Percentiles rank a stretch among this genome's conserved stretches.
phyloP scores from a whole-genome alignment of 495 filamentous ascomycete species.

The Chlorociboria aeruginascens region DNA sequence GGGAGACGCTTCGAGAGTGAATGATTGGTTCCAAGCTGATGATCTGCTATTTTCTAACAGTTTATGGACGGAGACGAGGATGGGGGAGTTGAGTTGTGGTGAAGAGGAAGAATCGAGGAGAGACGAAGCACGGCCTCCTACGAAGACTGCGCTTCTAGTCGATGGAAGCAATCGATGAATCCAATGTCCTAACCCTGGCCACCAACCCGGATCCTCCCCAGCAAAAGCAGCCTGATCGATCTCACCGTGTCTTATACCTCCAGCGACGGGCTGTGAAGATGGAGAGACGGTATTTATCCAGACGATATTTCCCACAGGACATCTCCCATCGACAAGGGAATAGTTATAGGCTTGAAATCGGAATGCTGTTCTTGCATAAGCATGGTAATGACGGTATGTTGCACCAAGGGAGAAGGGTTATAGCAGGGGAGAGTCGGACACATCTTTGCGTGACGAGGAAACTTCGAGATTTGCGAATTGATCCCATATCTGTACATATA shows the following conservation, averaged over 20 bases:
- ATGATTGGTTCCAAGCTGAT: constrained; percentile 80
- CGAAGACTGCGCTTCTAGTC: too few relatives aligned
- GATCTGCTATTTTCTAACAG: constrained; percentile 63
- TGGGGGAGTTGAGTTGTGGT: constrained; percentile 37
- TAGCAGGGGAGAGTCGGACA: constrained; percentile 71
- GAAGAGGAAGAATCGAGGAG: constrained; percentile 14
- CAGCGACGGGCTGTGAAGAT: constrained; percentile 54
- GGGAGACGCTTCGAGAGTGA: constrained; percentile 76
- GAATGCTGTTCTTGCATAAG: constrained; percentile 75
- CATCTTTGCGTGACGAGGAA: constrained; percentile 65
- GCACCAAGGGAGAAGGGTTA: constrained; percentile 77
- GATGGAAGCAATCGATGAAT: too few relatives aligned
- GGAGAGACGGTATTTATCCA: constrained; percentile 92
- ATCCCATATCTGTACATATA: too few relatives aligned
- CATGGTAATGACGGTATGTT: constrained; percentile 85
- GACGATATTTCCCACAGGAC: constrained; percentile 29
- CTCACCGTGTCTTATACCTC: constrained; percentile 71
- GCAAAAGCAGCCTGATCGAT: constrained; percentile 87
- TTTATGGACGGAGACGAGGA: constrained; percentile 55
- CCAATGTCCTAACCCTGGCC: constrained; percentile 50
- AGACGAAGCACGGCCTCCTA: too few relatives aligned
- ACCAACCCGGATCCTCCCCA: constrained; percentile 31
- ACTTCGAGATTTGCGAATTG: constrained; percentile 1
- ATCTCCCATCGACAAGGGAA: constrained; percentile 36
- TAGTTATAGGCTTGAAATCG: constrained; percentile 63